Evolutionary conservation across 2,329 filamentous ascomycete genomes (phyloP), one percentile per base, ranked within the genome.

Genomic region (Neopestalotiopsis sp.): DNA sequence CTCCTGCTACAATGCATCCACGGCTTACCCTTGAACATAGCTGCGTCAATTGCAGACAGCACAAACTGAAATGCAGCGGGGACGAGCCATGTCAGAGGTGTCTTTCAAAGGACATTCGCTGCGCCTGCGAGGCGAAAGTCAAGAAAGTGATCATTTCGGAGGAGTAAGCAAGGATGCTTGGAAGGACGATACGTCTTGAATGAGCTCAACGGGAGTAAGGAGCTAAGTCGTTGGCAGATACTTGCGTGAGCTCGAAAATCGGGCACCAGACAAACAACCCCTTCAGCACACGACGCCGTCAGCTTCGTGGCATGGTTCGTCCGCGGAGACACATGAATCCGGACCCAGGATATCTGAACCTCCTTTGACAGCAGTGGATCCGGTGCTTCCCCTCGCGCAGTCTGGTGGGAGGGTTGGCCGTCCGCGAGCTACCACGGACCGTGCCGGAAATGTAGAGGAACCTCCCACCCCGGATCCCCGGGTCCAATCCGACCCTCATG

Each of bases 51-150:
- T 59, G 57, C 12, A 59, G 28, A 59, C 57, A 59, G 17, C 57
- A 59, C 30, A 59, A 59, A 17, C 24, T 59, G 20, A 59, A 59
- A 59, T 59, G 57, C 9, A 59, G 57, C 30, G 57, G 57, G 6
- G 57, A 59, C 30, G 28, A 59, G 9, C 57, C 57, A 14, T 59
- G 57, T 17, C 57, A 59, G 57, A 59, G 57, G 57, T 59, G 57
- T 17, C 57, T 30, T 34, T 59, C 57, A 34, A 59, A 59, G 57
- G 6, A 59, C 5, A 30, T 59, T n/a, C 14, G 5, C 57, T 59
- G 57, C 17, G 30, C 57, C 13, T 59, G 34, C 30, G 57, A 59
- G 30, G 57, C 57, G 30, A 59, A 34, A 14, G 9, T 59, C 10
- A 59, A 59, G 12, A 59, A 30, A 59, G 57, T 59, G 9, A 17